Base-by-base conservation (phyloP, 1,284 basidiomycete genomes). In the Phellinidium pouzarii region DNA sequence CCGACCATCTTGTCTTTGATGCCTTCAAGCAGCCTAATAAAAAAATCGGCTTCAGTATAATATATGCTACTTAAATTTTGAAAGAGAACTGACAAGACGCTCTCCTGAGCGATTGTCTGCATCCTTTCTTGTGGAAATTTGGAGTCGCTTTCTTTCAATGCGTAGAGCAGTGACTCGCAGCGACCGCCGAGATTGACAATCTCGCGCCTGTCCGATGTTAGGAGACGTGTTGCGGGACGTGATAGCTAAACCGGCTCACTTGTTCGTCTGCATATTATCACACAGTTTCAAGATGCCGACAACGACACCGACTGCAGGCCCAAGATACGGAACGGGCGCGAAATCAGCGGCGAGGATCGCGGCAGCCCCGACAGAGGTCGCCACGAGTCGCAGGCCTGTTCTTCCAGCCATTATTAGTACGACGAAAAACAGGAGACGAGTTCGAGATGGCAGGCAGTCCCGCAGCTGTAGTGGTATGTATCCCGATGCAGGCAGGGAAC, bases 311-410 rank as follows among this genome's bases (percentile, higher is more conserved):
- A 73, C 68, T 9, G 70, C 68, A 8, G 72, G 69, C 11, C 61
- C 65, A 14, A 80, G 62, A 47, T 68, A 76, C 31, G 79, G 79
- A 3, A 79, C 62, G 6, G 77, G 76, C 17, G 70, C 64, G 37
- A 78, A 71, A 50, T 74, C 61, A 9, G 77, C 71, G 17, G 73
- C 64, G 4, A 74, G 63, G 57, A 76, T 71, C 11, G 73, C 71
- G 7, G 61, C 62, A 1, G 66, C 68, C 50, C 67, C 68, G 34
- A 71, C 66, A 23, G 69, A 37, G 3, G 38, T 19, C 12, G 40
- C 45, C 5, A 27, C 46, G 19, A 57, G 38, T 19, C 46, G 31
- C 11, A 50, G 29, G 6, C 43, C 44, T 8, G 44, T 47, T 36
- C 25, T 29, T 8, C 37, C 14, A 22, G 44, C n/a, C 54, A 55